phyloP scores from a whole-genome alignment of 371 early-diverging fungal species.

The Rhizopus microsporus region DNA sequence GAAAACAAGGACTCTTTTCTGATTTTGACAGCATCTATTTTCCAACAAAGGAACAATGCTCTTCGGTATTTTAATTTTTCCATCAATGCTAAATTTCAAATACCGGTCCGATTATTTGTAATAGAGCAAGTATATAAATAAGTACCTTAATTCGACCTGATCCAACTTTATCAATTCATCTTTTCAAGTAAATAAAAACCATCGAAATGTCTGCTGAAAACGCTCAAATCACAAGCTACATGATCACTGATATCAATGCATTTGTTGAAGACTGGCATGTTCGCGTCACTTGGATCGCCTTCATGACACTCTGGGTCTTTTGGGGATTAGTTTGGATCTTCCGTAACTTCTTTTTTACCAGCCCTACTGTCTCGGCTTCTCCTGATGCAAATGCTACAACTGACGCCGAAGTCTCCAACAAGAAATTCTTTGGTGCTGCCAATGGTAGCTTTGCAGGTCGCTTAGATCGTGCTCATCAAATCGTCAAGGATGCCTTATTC shows the following conservation, averaged over 20 bases:
- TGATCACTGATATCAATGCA: not conserved
- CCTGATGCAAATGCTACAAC: constrained; percentile 11
- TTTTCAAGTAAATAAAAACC: not conserved
- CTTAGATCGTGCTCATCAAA: constrained; percentile 18
- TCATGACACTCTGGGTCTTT: constrained; percentile 35
- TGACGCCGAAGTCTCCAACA: constrained; percentile 16
- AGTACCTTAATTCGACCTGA: not conserved
- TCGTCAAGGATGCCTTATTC: constrained; percentile 21
- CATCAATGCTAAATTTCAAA: not conserved
- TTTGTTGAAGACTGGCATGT: constrained; percentile 33
- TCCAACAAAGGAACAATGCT: no score
- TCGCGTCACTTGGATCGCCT: constrained; percentile 37
- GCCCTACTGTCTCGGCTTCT: not conserved
- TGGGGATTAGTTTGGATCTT: constrained; percentile 34
- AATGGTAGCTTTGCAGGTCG: constrained; percentile 6
- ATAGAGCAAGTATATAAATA: no score
- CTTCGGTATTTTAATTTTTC: not conserved
- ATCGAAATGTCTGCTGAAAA: constrained; percentile 1
- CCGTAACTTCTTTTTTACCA: constrained; percentile 21
- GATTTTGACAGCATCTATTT: no score
- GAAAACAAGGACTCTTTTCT: no score
- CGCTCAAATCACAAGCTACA: not conserved
- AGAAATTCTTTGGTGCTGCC: constrained; percentile 10
- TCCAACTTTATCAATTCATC: not conserved
- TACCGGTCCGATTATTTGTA: not conserved